Base-by-base conservation (phyloP, 805 yeast species). In the Martiniozyma abietophila region DNA sequence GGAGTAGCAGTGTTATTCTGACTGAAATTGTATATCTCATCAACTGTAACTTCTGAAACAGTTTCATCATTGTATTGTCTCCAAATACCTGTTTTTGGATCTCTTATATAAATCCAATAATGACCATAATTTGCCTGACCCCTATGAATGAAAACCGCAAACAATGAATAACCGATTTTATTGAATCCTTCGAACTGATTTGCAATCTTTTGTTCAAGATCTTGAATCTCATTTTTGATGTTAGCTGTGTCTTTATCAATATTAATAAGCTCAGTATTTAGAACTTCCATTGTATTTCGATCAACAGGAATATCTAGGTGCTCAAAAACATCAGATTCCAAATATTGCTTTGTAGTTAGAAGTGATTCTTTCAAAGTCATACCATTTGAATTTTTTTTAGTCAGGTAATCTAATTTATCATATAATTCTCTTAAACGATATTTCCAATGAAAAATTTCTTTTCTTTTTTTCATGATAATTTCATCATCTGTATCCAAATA, bases 121-220 rank as follows among this genome's bases (percentile, higher is more conserved):
- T 92, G 98, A 2, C 98, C 98, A 51, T 83, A 89, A 33, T 85
- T 77, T 1, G 96, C 97, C 49, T 86, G 94, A 6, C 98, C 98
- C 32, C 96, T 65, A 55, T 92, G 98, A 31, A 92, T 85, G 51
- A 92, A 92, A 6, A 89, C 77, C 0, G 97, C 94, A 61, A 88
- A 89, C 9, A 92, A 66, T 1, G 82, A 68, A 56, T 89, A 92
- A 0, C 88, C 94, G 19, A 78, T 67, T 31, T 66, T 58, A 32
- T 66, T 69, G 58, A 80, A 71, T 6, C 64, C 62, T 14, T 65
- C 64, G 51, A 82, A 92, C 45, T 81, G 92, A 20, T 55, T 56
- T 15, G 70, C 61, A 7, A 85, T 70, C 30, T 61, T 61, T 2
- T 44, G 42, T 35, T 72, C 72, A 23, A 86, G 56, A 1, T 51